phyloP scores from a whole-genome alignment of 768 basidiomycete genomes.

The Leccinum boreale region DNA sequence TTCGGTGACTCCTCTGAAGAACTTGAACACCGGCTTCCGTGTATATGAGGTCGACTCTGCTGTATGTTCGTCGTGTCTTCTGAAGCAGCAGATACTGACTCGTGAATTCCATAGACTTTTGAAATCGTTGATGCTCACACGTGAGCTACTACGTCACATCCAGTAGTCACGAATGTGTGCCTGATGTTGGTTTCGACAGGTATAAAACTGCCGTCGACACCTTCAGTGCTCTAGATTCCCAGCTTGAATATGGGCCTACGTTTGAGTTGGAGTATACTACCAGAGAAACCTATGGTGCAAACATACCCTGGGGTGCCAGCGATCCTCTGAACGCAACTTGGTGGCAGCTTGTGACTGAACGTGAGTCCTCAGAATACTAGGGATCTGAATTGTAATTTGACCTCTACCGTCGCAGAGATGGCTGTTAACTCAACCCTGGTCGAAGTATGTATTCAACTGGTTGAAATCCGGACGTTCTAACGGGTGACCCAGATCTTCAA shows the following conservation, averaged over 20 bases:
- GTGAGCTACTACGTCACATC: slow-evolving; percentile 36
- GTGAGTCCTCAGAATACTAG: slow-evolving; percentile 37
- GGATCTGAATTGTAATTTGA: not conserved
- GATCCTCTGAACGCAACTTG: slow-evolving; percentile 80
- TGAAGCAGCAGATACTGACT: slow-evolving; percentile 1
- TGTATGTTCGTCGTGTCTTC: slow-evolving; percentile 36
- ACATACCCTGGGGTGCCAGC: slow-evolving; percentile 51
- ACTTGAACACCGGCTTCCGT: slow-evolving; percentile 72
- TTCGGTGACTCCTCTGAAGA: slow-evolving; percentile 65
- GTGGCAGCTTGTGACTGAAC: slow-evolving; percentile 80
- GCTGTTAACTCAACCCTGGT: slow-evolving; percentile 53
- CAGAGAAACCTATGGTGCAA: slow-evolving; percentile 60
- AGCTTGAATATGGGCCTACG: slow-evolving; percentile 55
- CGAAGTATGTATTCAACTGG: slow-evolving; percentile 37
- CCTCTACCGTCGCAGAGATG: slow-evolving; percentile 44
- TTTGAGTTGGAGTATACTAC: slow-evolving; percentile 66
- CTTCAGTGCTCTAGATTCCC: slow-evolving; percentile 56
- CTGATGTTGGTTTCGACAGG: slow-evolving; percentile 31
- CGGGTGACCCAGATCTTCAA: slow-evolving; percentile 52
- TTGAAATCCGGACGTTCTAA: slow-evolving; percentile 1
- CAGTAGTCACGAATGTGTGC: not conserved
- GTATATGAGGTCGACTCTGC: slow-evolving; percentile 48
- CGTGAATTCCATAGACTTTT: slow-evolving; percentile 51
- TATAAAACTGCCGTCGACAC: slow-evolving; percentile 63
- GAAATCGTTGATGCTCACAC: slow-evolving; percentile 78